Percentiles rank a stretch among this genome's conserved stretches.
These are phyloP conservation scores for Petrea volubilis DNA, from an alignment of 257 asterid species.

Conservation along the genomic window DNA sequence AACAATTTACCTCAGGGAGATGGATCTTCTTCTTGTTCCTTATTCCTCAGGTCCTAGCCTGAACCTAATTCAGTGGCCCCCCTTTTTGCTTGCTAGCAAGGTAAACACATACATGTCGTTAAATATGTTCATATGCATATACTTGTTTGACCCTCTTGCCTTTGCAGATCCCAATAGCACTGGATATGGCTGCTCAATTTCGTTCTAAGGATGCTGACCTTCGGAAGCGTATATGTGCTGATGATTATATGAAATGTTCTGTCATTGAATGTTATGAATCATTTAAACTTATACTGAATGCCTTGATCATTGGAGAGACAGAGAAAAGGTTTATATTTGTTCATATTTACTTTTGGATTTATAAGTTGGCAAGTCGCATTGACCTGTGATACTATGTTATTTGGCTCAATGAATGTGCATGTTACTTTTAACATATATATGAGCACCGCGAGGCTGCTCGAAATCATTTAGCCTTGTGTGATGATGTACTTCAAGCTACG, in stretches of 20 bases:
- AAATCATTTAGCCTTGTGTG: background rate
- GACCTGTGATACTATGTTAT: background rate
- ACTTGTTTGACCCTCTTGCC: conserved; percentile 26
- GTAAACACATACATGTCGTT: conserved; percentile 35
- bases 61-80: conserved; percentile 83
- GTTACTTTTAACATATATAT: background rate
- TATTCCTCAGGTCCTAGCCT: conserved; percentile 76
- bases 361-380: conserved; percentile 15
- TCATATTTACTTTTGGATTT: conserved; percentile 22
- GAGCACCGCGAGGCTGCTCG: background rate
- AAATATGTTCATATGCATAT: conserved; percentile 11
- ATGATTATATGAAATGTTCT: conserved; percentile 81
- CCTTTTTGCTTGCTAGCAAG: conserved; percentile 89
- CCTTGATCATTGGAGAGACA: conserved; percentile 64
- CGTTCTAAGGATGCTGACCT: conserved; percentile 75
- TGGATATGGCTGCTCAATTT: conserved; percentile 86
- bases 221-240: conserved; percentile 81
- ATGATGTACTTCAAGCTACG: background rate
- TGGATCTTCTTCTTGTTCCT: conserved; percentile 87
- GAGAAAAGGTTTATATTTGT: conserved; percentile 64
- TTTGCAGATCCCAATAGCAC: conserved; percentile 77
- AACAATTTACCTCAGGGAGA: conserved; percentile 65
- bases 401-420: conserved; percentile 3
- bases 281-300: conserved; percentile 67
- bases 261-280: conserved; percentile 82